Evolutionary conservation across 495 filamentous ascomycete genomes (phyloP), one percentile per base, ranked within the genome.

Genomic region (Aspergillus coremiiformis): DNA sequence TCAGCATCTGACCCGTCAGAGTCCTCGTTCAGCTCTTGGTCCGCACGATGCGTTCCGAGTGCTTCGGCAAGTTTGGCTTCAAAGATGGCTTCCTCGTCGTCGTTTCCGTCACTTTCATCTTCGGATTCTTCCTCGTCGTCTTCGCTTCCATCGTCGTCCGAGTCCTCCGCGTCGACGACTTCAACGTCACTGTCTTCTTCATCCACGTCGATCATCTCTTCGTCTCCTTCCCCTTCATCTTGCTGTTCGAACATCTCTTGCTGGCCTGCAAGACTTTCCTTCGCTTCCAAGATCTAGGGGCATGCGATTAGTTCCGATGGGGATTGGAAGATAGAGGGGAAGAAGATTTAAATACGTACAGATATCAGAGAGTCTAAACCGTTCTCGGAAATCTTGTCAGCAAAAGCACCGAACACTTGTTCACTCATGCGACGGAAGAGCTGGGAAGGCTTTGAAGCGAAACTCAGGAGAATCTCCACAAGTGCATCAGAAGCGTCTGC

Each of bases 341-440:
- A 44, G 17, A 19, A n/a, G 37, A 3, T 10, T 41, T 4, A 24
- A 21, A 7, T 61, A 66, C 70, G 48, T 71, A 75, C 72, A 43
- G 71, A 71, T 5, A 83, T 82, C 57, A 95, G 74, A 5, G 90
- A 85, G 37, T 84, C 78, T 51, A 98, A 65, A 5, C 84, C 85
- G 24, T 82, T 79, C n/a, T 73, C 68, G 1, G 84, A 87, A 53
- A 96, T 75, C 49, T 84, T 74, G 19, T 76, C 65, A 7, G 85
- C 84, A 69, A 95, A 92, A 8, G 81, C 82, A 37, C 82, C 74
- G 60, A 98, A 97, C 0, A 94, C 90, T 60, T 90, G 85, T 64
- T 89, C 83, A 17, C 89, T 86, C 35, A 95, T 83, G 51, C 90
- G 90, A 27, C 89, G 81, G 69, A 95, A 85, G 11, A 97, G 74